Evolutionary conservation across 1,284 basidiomycete genomes (phyloP), one percentile per base, ranked within the genome.

Genomic region (Inonotus hispidus): DNA sequence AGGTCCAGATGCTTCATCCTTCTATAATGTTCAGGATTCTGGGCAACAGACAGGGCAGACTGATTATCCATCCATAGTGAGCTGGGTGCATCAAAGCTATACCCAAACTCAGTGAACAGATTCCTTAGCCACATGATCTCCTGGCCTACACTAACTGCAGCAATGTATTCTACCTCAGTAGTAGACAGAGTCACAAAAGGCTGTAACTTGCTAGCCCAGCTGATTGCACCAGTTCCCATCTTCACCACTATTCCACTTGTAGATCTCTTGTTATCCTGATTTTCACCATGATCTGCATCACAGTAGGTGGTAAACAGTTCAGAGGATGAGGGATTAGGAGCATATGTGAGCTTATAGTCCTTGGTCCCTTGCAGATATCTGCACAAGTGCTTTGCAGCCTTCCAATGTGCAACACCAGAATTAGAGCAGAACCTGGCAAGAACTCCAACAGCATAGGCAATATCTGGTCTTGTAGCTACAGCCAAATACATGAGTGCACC

Each of bases 401-500:
- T 25, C 69, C 66, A 14, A 76, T 64, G 58, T 76, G 77, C 55
- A 6, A 41, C 58, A 7, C 70, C 69, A 54, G 73, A 72, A 60
- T 74, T 71, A 5, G 62, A 59, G 47, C 59, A 68, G 66, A 75
- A 77, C 7, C 68, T n/a, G n/a, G n/a, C n/a, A n/a, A 77, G 66
- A 10, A 64, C 52, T 27, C 62, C 62, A 14, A 76, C 72, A 23
- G 73, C 64, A 66, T 70, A 75, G 4, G 73, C 61, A 49, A 78
- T 72, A 65, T 78, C 74, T 10, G 74, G 75, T 14, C 70, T 53
- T 11, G 75, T 76, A 21, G 72, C 69, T 7, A 75, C 63, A 69
- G 32, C 32, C 32, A 32, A 8, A 32, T 32, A 32, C 32, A 32
- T 32, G 32, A 32, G 32, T 32, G 32, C 68, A 19, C 77, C 75